Percentiles rank a stretch among this genome's conserved stretches.
These are phyloP conservation scores for Dorcoceras hygrometricum DNA, from an alignment of 257 asterid species.

Conservation along the genomic window DNA sequence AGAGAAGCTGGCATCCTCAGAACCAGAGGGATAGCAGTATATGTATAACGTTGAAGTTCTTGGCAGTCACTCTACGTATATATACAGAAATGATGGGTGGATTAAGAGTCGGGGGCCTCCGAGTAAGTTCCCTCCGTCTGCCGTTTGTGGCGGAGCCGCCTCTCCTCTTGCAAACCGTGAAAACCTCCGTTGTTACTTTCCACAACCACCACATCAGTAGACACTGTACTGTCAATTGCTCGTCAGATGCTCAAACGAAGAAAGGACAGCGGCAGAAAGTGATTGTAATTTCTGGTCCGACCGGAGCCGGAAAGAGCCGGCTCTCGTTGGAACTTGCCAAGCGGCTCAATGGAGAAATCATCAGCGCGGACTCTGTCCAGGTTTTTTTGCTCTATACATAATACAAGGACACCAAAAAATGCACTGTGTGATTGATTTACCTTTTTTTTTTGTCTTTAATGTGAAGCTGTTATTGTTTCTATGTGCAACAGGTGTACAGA, in stretches of 20 bases:
- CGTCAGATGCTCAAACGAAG: slow-evolving; percentile 23
- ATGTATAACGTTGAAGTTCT: too few species aligned
- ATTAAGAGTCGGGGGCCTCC: slow-evolving; percentile 34
- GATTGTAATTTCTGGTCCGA: slow-evolving; percentile 88
- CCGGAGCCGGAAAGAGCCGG: slow-evolving; percentile 95
- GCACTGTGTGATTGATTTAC: slow-evolving; percentile 8
- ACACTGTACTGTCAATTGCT: slow-evolving; percentile 37
- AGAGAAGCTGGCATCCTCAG: too few species aligned
- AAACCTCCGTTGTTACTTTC: slow-evolving; percentile 17
- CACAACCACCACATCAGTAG: slow-evolving; percentile 25
- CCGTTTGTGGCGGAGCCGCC: slow-evolving; percentile 35
- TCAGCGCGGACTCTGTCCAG: slow-evolving; percentile 97
- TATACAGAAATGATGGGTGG: slow-evolving; percentile 30
- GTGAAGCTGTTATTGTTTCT: slow-evolving; percentile 13
- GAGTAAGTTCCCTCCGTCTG: slow-evolving; percentile 52
- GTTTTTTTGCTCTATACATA: slow-evolving; percentile 25
- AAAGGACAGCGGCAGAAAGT: slow-evolving; percentile 53
- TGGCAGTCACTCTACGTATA: too few species aligned
- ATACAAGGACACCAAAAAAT: neutral
- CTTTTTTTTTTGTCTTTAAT: neutral
- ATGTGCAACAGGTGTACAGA: slow-evolving; percentile 62
- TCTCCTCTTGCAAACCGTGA: slow-evolving; percentile 30
- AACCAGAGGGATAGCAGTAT: too few species aligned
- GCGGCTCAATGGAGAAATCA: slow-evolving; percentile 81
- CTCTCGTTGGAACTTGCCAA: slow-evolving; percentile 86